A percentile compares a stretch with the other conserved stretches of the same genome.
Conservation (phyloP, 768 basidiomycete genomes). For the Tricholoma terreum region DNA sequence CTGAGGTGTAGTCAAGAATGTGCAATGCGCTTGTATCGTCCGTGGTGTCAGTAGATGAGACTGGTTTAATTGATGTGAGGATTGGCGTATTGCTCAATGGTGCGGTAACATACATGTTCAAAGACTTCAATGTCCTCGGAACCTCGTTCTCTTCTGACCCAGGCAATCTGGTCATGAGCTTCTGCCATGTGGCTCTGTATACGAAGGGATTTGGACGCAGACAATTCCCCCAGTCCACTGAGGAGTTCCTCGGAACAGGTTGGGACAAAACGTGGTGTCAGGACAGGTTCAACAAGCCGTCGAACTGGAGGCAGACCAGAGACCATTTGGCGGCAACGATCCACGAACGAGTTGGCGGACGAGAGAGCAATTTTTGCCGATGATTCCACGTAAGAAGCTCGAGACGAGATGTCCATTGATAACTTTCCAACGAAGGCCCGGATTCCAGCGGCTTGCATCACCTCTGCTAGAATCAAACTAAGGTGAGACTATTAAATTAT, state of each 20-base stretch:
- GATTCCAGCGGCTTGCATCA: slow-evolving; percentile 68
- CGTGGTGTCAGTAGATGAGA: slow-evolving; percentile 54
- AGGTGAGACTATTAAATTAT: not conserved
- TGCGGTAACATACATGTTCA: slow-evolving; percentile 47
- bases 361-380: slow-evolving; percentile 47
- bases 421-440: slow-evolving; percentile 87
- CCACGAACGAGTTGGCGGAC: slow-evolving; percentile 56
- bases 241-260: slow-evolving; percentile 79
- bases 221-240: slow-evolving; percentile 54
- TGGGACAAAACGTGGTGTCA: slow-evolving; percentile 89
- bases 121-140: slow-evolving; percentile 76
- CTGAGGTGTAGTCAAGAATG: slow-evolving; percentile 58
- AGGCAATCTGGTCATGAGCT: slow-evolving; percentile 70
- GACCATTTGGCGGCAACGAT: slow-evolving; percentile 41
- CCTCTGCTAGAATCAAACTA: slow-evolving; percentile 75
- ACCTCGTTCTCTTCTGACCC: slow-evolving; percentile 59
- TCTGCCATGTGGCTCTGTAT: slow-evolving; percentile 87
- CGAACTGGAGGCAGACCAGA: slow-evolving; percentile 39
- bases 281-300: slow-evolving; percentile 70
- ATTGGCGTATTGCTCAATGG: not conserved
- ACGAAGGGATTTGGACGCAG: slow-evolving; percentile 41
- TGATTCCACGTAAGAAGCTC: slow-evolving; percentile 67
- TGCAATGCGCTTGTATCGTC: slow-evolving; percentile 88
- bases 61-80: slow-evolving; percentile 31
- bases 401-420: slow-evolving; percentile 81